A percentile compares a stretch with the other conserved stretches of the same genome.
Evolutionary conservation across 148 eudicot species (phyloP).

Genomic region (Persicaria tinctoria): DNA sequence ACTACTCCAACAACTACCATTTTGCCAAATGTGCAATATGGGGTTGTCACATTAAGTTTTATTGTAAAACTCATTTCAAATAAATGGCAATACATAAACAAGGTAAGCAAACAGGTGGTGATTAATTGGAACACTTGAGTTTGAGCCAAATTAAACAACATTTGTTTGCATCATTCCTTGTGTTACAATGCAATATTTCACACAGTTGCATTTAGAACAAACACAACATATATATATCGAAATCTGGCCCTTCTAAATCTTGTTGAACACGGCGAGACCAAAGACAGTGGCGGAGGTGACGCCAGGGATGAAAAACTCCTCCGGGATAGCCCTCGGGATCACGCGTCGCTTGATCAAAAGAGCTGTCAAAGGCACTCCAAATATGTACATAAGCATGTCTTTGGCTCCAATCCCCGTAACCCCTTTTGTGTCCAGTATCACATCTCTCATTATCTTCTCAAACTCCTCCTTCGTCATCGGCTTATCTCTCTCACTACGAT

Average conservation of each 20-base stretch:
- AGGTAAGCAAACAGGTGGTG: background rate
- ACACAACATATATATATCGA: background rate
- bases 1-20: too few relatives aligned
- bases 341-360: constrained; percentile 12
- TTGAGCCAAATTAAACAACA: background rate
- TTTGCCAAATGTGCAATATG: too few relatives aligned
- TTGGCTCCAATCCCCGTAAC: constrained; percentile 64
- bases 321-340: constrained; percentile 7
- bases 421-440: constrained; percentile 30
- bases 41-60: too few relatives aligned
- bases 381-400: constrained; percentile 62
- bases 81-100: background rate
- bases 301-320: constrained; percentile 48
- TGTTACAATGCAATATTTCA: background rate
- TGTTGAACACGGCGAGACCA: constrained; percentile 57
- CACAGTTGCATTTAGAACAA: background rate
- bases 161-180: background rate
- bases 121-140: background rate
- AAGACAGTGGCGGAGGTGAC: constrained; percentile 70
- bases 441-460: constrained; percentile 48
- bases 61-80: background rate
- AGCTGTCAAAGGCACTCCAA: constrained; percentile 54
- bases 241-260: constrained; percentile 29
- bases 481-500: constrained; percentile 34
- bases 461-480: constrained; percentile 54